A percentile compares a stretch with the other conserved stretches of the same genome.
phyloP scores from a whole-genome alignment of 106 monocot genomes.

The Dioscorea zingiberensis region DNA sequence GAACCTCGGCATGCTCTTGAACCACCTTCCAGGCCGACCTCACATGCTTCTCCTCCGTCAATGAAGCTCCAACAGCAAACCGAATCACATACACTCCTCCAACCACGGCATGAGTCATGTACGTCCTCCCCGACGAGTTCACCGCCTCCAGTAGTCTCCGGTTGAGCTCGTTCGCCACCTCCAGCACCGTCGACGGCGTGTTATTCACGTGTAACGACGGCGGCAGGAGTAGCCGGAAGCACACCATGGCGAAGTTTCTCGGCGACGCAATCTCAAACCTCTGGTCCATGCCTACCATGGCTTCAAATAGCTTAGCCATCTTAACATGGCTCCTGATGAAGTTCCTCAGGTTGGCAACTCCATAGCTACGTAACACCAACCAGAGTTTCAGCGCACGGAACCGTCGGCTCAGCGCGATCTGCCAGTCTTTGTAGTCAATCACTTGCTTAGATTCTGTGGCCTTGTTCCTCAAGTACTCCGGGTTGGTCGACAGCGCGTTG shows the following conservation, averaged over 20 bases:
- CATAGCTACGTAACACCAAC: slow-evolving; percentile 34
- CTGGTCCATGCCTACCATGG: slow-evolving; percentile 11
- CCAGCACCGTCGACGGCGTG: neutral
- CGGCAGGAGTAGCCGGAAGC: slow-evolving; percentile 23
- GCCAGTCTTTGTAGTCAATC: slow-evolving; percentile 67
- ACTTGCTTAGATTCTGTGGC: slow-evolving; percentile 13
- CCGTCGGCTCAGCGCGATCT: slow-evolving; percentile 37
- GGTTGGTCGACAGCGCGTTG: slow-evolving; percentile 25
- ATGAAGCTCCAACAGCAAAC: slow-evolving; percentile 30
- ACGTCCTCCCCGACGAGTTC: slow-evolving; percentile 27
- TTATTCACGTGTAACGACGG: neutral
- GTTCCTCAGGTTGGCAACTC: slow-evolving; percentile 21
- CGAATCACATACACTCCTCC: slow-evolving; percentile 26
- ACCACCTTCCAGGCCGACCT: slow-evolving; percentile 35
- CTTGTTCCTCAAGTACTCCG: slow-evolving; percentile 35
- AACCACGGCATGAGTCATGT: slow-evolving; percentile 30
- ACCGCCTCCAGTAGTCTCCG: slow-evolving; percentile 28
- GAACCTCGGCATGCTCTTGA: slow-evolving; percentile 22
- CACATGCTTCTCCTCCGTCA: slow-evolving; percentile 44
- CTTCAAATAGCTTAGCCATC: slow-evolving; percentile 15
- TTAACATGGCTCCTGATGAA: slow-evolving; percentile 23
- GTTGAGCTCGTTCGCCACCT: slow-evolving; percentile 17
- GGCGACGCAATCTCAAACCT: slow-evolving; percentile 31
- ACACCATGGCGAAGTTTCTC: slow-evolving; percentile 28
- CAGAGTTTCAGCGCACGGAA: slow-evolving; percentile 42